A percentile compares a stretch with the other conserved stretches of the same genome.
Conservation (phyloP, 345 rosid species). For the Eutrema heterophyllum region DNA sequence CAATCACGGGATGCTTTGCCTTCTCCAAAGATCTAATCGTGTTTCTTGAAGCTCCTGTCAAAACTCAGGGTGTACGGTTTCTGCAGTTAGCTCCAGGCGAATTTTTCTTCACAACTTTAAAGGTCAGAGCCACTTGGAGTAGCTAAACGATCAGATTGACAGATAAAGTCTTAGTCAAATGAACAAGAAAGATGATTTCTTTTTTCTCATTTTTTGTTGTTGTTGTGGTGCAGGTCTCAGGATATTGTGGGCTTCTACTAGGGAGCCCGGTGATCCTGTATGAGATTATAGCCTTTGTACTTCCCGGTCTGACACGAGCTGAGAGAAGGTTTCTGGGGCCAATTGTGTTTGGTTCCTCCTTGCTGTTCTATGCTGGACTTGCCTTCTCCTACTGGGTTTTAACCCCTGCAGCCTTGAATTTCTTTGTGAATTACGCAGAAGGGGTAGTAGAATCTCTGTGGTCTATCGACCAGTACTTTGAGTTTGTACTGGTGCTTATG, state of each 20-base stretch:
- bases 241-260: conserved; percentile 89
- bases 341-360: conserved; percentile 83
- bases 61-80: conserved; percentile 83
- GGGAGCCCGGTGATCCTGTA: conserved; percentile 92
- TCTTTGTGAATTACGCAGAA: conserved; percentile 92
- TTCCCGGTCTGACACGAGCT: conserved; percentile 86
- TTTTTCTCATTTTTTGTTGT: background rate
- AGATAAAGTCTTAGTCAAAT: background rate
- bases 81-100: conserved; percentile 97
- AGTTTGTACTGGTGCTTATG: conserved; percentile 95
- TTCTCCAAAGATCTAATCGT: conserved; percentile 81
- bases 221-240: conserved; percentile 69
- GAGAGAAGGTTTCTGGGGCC: conserved; percentile 96
- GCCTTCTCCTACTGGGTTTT: conserved; percentile 75
- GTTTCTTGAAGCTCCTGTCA: conserved; percentile 98
- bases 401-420: conserved; percentile 95
- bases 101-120: conserved; percentile 93
- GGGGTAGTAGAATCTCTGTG: conserved; percentile 94
- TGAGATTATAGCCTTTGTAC: conserved; percentile 92
- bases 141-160: conserved; percentile 2
- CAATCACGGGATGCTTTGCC: conserved; percentile 89
- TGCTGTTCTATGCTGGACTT: conserved; percentile 87
- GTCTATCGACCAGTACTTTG: conserved; percentile 99
- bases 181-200: background rate
- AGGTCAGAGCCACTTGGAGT: conserved; percentile 43